Percentiles rank a stretch among this genome's conserved stretches.
These are phyloP conservation scores for Cenococcum geophilum DNA, from an alignment of 495 filamentous ascomycete genomes.

Conservation along the genomic window DNA sequence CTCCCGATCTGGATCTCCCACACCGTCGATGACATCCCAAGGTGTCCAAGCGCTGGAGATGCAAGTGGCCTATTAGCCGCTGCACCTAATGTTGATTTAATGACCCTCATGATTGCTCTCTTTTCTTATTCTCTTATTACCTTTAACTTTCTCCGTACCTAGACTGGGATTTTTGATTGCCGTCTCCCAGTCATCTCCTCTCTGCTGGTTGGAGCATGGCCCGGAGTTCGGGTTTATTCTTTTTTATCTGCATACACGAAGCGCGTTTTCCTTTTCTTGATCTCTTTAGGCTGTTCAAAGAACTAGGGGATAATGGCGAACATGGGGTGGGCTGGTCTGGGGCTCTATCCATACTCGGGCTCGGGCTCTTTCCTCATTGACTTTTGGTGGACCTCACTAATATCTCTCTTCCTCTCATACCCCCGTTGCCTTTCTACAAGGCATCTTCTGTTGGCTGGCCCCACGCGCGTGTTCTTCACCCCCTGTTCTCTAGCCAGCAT, in stretches of 20 bases:
- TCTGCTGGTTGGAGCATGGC: slow-evolving; percentile 30
- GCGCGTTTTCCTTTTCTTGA: slow-evolving; percentile 10
- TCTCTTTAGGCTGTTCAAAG: slow-evolving; percentile 13
- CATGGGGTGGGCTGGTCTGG: slow-evolving; percentile 16
- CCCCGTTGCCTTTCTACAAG: slow-evolving; percentile 15
- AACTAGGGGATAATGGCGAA: slow-evolving; percentile 21
- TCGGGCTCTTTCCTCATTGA: slow-evolving; percentile 23
- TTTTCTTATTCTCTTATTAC: slow-evolving; percentile 1
- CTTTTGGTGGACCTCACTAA: slow-evolving; percentile 23
- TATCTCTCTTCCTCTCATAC: slow-evolving; percentile 24
- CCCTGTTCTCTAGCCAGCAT: slow-evolving; percentile 5
- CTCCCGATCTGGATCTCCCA: slow-evolving; percentile 33
- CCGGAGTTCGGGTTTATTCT: slow-evolving; percentile 20
- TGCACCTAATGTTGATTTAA: slow-evolving; percentile 10
- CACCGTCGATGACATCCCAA: slow-evolving; percentile 34
- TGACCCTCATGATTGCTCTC: slow-evolving; percentile 20
- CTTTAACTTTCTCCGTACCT: slow-evolving; percentile 10
- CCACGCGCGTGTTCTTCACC: slow-evolving; percentile 20
- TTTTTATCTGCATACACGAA: slow-evolving; percentile 21
- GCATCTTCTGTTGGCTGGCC: slow-evolving; percentile 25
- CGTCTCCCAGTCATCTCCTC: slow-evolving; percentile 25
- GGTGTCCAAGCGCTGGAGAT: slow-evolving; percentile 34
- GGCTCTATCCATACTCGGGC: slow-evolving; percentile 25
- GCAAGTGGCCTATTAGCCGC: slow-evolving; percentile 35
- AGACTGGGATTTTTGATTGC: slow-evolving; percentile 27